Percentiles rank a stretch among this genome's conserved stretches.
phyloP scores from a whole-genome alignment of 495 filamentous ascomycete genomes.

The Parathielavia appendiculata region DNA sequence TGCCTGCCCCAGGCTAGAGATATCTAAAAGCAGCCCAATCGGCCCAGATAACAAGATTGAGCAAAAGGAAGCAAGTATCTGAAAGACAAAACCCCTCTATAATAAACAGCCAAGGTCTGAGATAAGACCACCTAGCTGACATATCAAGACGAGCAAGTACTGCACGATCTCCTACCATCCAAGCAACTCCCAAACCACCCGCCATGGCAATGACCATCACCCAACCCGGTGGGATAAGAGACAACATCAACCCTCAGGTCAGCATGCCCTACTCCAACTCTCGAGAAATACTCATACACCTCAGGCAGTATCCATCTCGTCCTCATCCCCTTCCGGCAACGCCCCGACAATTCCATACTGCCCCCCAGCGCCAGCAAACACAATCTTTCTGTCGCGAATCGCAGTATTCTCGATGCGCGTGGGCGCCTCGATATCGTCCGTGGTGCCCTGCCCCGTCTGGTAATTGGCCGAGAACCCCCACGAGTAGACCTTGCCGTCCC shows the following conservation, averaged over 20 bases:
- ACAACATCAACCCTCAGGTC: neutral
- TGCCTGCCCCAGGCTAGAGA: neutral
- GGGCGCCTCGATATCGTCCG: constrained; percentile 53
- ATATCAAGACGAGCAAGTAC: neutral
- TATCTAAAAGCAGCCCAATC: neutral
- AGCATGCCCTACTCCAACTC: too few relatives aligned
- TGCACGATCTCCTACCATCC: neutral
- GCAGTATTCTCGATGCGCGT: constrained; percentile 60
- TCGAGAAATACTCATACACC: neutral
- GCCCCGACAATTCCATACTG: constrained; percentile 59
- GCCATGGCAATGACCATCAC: neutral
- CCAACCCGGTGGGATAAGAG: neutral
- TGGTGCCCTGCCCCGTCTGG: constrained; percentile 60
- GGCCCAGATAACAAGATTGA: neutral
- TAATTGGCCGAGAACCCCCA: constrained; percentile 67
- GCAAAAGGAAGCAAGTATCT: neutral
- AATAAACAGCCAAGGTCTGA: neutral
- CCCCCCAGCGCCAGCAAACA: constrained; percentile 57
- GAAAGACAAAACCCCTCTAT: neutral
- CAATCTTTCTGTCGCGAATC: constrained; percentile 52
- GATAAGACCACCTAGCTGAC: neutral
- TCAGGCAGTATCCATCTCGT: neutral
- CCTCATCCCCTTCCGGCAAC: constrained; percentile 16
- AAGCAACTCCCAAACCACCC: neutral
- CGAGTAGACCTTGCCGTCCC: constrained; percentile 55